These are phyloP conservation scores for Ustilago loliicola DNA, from an alignment of 1,284 basidiomycete genomes.

Conservation along the genomic window DNA sequence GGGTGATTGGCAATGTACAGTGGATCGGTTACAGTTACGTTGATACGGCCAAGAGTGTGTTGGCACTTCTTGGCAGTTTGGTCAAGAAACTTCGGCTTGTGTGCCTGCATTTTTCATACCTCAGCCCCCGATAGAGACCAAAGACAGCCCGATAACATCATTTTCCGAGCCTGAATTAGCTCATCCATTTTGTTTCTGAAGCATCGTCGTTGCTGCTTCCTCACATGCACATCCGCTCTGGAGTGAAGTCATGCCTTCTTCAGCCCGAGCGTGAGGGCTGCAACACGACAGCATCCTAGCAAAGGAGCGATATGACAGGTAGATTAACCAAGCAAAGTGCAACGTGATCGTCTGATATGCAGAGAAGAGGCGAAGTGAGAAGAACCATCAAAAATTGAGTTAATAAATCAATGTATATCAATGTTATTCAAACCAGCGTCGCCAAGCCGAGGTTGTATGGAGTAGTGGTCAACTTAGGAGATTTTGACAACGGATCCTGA, in stretches of 20 bases:
- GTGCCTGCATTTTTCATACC: constrained; percentile 11
- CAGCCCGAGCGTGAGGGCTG: no score
- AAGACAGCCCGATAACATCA: background rate
- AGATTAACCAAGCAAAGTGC: no score
- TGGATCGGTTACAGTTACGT: background rate
- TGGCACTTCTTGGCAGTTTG: constrained; percentile 15
- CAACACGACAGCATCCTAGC: no score
- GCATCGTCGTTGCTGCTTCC: no score
- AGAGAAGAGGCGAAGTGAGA: no score
- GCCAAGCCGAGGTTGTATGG: constrained; percentile 37
- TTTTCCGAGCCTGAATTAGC: background rate
- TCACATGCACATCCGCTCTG: no score
- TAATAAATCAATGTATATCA: no score
- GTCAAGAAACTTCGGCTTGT: background rate
- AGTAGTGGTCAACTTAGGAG: constrained; percentile 58
- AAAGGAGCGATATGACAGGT: no score
- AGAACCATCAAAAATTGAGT: no score
- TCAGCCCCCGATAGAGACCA: background rate
- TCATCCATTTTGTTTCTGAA: background rate
- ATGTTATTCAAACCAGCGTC: rapidly evolving
- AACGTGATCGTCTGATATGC: no score
- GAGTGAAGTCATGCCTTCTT: no score
- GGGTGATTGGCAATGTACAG: background rate
- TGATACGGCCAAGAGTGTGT: background rate
- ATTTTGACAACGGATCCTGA: constrained; percentile 26